phyloP scores from a whole-genome alignment of 129 eudicot genomes.

The Centaurea solstitialis region DNA sequence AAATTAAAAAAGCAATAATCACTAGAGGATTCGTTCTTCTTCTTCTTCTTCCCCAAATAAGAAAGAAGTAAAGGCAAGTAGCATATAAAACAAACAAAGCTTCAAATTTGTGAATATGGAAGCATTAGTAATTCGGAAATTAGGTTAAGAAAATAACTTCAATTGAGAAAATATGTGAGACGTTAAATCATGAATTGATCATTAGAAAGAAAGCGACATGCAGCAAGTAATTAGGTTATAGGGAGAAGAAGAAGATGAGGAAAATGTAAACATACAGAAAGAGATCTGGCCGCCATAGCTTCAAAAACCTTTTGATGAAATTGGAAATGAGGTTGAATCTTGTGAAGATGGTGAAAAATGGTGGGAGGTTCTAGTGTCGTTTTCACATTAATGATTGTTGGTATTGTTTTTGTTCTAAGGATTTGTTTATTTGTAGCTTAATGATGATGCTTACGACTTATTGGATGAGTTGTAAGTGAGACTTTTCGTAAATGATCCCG shows the following conservation, averaged over 20 bases:
- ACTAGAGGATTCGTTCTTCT: not conserved
- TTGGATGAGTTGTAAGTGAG: too few relatives aligned
- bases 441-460: too few relatives aligned
- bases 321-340: not conserved
- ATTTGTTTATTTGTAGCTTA: too few relatives aligned
- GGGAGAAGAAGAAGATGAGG: conserved; percentile 1
- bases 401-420: too few relatives aligned
- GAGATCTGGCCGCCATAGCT: conserved; percentile 14
- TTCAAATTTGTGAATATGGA: not conserved
- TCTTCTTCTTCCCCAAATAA: not conserved
- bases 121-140: not conserved
- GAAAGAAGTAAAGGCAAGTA: too few relatives aligned
- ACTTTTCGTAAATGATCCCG: too few relatives aligned
- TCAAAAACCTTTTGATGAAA: not conserved
- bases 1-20: not conserved
- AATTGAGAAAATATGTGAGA: not conserved
- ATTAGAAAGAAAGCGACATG: not conserved
- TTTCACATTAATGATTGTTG: not conserved
- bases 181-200: not conserved
- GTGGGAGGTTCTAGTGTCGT: not conserved
- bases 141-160: not conserved
- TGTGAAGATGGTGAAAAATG: not conserved
- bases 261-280: not conserved
- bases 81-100: not conserved
- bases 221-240: conserved; percentile 23